Base-by-base conservation (phyloP, 805 yeast genomes). In the Candida odintsovae region DNA sequence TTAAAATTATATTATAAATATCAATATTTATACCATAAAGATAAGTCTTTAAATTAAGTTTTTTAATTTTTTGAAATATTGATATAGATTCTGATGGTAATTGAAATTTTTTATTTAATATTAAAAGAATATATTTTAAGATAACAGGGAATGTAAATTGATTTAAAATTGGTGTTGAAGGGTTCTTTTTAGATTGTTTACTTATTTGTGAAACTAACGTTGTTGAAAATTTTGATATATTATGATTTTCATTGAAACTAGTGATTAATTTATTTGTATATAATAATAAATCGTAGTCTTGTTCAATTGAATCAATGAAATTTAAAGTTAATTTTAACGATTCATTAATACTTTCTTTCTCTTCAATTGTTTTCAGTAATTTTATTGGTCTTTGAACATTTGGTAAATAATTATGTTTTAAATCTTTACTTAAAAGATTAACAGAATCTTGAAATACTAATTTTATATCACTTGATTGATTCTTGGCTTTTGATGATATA, bases 21-120 rank as follows among this genome's bases (percentile, higher is more conserved):
- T 61, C 69, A 12, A 64, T 65, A 3, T 71, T 64, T 43, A 73
- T 67, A 2, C 72, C 62, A 19, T 60, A 57, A 33, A 67, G 56
- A 47, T 64, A 72, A 10, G 65, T 62, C 42, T 63, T 72, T 43
- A 65, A 51, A 36, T 49, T 44, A 50, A 52, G 59, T 43, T 55
- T 59, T 61, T 61, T 66, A 26, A 62, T 56, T 28, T 50, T 42
- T 42, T 69, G 68, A 53, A 71, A 70, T 29, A 72, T 46, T 3
- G 68, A 47, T 8, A 70, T 41, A 1, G 74, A 72, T 7, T 46
- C 46, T 12, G 45, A 50, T 5, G 57, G 56, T 13, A 48, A 40
- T 8, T 44, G 42, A 41, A 42, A 52, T 8, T 36, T 40, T 2
- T 46, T 13, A 12, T 20, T 13, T 20, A 36, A 36, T 19, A 16